phyloP scores from a whole-genome alignment of 2,329 filamentous ascomycete species.

The Talaromyces sp. region DNA sequence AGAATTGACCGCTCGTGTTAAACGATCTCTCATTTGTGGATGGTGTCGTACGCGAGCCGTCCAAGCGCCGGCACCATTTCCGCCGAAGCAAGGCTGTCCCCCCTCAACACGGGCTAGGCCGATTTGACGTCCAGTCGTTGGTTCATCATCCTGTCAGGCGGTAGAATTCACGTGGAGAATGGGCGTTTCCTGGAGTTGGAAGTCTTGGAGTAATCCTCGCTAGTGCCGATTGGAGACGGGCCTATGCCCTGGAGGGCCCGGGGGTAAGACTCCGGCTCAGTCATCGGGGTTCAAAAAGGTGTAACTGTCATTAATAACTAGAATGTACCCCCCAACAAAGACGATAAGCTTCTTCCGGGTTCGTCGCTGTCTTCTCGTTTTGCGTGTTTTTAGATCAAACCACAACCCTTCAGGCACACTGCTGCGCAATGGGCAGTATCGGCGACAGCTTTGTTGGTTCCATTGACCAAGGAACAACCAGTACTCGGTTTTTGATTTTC shows the following conservation, averaged over 20 bases:
- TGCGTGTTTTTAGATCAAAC: background rate
- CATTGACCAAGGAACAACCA: conserved; percentile 88
- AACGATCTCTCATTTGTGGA: background rate
- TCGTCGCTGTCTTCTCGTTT: background rate
- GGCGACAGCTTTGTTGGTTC: conserved; percentile 63
- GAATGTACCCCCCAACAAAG: background rate
- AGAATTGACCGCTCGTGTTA: background rate
- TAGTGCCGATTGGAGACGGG: background rate
- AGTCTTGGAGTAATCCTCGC: background rate
- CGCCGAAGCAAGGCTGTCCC: background rate
- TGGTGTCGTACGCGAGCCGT: background rate
- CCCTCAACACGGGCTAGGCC: background rate
- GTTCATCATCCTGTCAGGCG: conserved; percentile 10
- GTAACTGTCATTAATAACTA: background rate
- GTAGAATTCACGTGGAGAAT: conserved; percentile 3
- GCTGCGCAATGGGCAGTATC: conserved; percentile 4
- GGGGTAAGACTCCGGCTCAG: background rate
- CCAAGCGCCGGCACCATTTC: conserved; percentile 3
- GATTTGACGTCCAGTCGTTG: background rate
- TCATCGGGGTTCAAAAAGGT: background rate
- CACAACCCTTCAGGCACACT: background rate
- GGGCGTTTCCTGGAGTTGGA: background rate
- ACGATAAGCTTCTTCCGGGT: background rate
- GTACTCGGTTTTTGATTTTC: conserved; percentile 84
- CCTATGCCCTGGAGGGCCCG: background rate